phyloP scores from a whole-genome alignment of 2,329 filamentous ascomycete species.

The Fusarium pininemorale region DNA sequence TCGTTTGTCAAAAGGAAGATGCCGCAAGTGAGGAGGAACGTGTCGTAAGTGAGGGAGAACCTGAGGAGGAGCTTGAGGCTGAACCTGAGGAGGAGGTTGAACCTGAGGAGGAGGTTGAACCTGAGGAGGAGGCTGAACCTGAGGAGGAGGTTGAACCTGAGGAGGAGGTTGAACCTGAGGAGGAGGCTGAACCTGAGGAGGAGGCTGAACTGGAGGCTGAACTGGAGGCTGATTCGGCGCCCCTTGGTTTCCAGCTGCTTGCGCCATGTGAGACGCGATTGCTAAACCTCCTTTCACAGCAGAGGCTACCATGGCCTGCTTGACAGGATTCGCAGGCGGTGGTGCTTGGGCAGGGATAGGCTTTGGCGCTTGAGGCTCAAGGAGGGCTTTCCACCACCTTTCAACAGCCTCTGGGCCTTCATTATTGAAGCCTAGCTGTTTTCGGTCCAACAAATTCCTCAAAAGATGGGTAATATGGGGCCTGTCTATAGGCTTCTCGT shows the following conservation, averaged over 20 bases:
- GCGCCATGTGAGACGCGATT: neutral
- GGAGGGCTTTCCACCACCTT: conserved; percentile 33
- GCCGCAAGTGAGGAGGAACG: neutral
- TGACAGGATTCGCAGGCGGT: neutral
- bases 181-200: neutral
- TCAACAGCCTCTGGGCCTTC: conserved; percentile 9
- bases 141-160: neutral
- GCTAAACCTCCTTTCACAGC: neutral
- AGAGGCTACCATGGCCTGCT: neutral
- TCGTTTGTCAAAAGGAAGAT: neutral
- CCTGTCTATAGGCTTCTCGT: conserved; percentile 39
- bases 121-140: neutral
- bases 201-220: neutral
- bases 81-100: neutral
- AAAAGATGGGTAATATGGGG: conserved; percentile 39
- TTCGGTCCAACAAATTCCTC: conserved; percentile 28
- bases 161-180: neutral
- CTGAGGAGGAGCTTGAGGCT: neutral
- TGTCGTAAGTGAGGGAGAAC: neutral
- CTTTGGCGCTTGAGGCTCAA: neutral
- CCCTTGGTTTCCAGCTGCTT: neutral
- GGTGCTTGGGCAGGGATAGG: neutral
- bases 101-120: neutral
- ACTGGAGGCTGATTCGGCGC: neutral
- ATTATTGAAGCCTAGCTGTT: conserved; percentile 27